These are phyloP conservation scores for Crotalaria pallida DNA, from an alignment of 306 rosid species.

Conservation along the genomic window DNA sequence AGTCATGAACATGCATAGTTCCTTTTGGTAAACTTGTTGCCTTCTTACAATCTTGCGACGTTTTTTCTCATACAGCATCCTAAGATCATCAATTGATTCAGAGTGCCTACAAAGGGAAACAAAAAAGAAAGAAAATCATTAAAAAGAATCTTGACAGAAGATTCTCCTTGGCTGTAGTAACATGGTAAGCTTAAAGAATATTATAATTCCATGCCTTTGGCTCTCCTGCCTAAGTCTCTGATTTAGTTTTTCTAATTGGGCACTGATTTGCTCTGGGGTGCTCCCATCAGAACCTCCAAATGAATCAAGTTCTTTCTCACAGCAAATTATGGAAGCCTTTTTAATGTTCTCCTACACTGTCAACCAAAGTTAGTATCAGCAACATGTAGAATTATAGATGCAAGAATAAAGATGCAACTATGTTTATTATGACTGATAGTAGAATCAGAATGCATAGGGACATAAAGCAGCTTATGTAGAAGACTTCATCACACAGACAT, in stretches of 20 bases:
- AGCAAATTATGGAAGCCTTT: constrained; percentile 79
- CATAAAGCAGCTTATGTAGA: not conserved
- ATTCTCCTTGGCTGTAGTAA: constrained; percentile 11
- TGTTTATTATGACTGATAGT: not conserved
- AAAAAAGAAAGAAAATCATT: not conserved
- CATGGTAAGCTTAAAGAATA: not conserved
- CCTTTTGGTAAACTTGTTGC: constrained; percentile 54
- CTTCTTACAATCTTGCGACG: constrained; percentile 57
- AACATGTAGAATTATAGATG: not conserved
- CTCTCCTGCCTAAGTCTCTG: constrained; percentile 63
- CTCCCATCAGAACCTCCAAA: constrained; percentile 58
- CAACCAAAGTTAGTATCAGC: constrained; percentile 22
- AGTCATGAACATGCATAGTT: too few relatives aligned
- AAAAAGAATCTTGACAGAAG: not conserved
- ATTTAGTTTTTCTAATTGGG: constrained; percentile 50
- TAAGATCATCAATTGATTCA: constrained; percentile 79
- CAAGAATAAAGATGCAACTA: not conserved
- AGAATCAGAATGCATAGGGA: not conserved
- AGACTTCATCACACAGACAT: not conserved
- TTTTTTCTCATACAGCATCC: constrained; percentile 55
- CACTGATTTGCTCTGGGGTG: constrained; percentile 76
- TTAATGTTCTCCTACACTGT: constrained; percentile 51
- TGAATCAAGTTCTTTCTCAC: constrained; percentile 56
- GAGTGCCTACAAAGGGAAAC: constrained; percentile 41
- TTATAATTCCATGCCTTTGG: constrained; percentile 38